phyloP scores from a whole-genome alignment of 306 rosid genomes.

The Quercus suber region DNA sequence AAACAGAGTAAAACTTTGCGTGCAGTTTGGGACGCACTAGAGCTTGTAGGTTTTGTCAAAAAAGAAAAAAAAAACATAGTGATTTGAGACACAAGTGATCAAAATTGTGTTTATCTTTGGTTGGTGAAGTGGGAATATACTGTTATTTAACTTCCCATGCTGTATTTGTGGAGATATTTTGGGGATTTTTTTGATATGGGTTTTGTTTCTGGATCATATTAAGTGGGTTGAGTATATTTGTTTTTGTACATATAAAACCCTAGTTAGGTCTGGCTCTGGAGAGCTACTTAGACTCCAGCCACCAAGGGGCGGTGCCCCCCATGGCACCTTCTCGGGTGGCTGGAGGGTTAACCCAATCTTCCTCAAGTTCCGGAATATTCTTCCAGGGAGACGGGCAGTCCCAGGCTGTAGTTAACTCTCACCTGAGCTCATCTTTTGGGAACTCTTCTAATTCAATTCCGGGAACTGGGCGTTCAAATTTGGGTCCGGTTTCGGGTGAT shows the following conservation, averaged over 20 bases:
- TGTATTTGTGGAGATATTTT: conserved; percentile 12
- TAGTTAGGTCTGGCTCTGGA: conserved; percentile 69
- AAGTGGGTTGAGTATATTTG: conserved; percentile 33
- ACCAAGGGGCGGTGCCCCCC: conserved; percentile 67
- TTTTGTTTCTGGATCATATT: conserved; percentile 29
- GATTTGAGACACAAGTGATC: conserved; percentile 12
- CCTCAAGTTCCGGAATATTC: conserved; percentile 94
- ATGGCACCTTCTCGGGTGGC: conserved; percentile 94
- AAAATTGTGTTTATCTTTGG: background rate
- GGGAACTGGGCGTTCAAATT: conserved; percentile 74
- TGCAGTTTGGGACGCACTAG: conserved; percentile 20
- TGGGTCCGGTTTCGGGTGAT: conserved; percentile 87
- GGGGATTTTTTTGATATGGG: conserved; percentile 15
- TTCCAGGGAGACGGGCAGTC: conserved; percentile 94
- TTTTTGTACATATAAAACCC: conserved; percentile 9
- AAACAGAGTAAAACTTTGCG: conserved; percentile 25
- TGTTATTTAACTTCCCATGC: conserved; percentile 12
- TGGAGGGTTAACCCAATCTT: conserved; percentile 91
- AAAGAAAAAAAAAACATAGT: background rate
- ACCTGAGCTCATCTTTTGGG: conserved; percentile 77
- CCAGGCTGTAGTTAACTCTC: conserved; percentile 74
- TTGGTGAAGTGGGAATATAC: conserved; percentile 18
- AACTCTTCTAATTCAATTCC: conserved; percentile 74
- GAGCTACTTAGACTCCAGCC: conserved; percentile 72
- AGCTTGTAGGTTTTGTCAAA: conserved; percentile 20